Evolutionary conservation across 176 grass and related monocot genomes (phyloP), one percentile per base, ranked within the genome.

Genomic region (Zea luxurians): DNA sequence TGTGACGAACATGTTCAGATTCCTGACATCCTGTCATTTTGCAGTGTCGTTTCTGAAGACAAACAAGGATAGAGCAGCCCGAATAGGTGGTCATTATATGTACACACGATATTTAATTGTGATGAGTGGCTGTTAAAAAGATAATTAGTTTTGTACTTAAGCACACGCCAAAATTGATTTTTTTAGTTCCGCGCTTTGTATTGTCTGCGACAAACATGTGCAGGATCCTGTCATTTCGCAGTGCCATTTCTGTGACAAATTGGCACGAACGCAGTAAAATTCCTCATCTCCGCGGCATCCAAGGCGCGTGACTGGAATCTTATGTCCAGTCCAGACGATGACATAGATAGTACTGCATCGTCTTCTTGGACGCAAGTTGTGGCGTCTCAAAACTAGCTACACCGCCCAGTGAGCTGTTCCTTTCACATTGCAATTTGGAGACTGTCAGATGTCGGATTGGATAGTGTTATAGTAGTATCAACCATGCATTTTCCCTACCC

Each of bases 261-360:
- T 15, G 37, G 1, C 71, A 57, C 2, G 61, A 59, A 48, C 44
- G 42, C 52, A 44, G 20, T 17, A 61, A 8, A 74, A 6, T 83
- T 49, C 3, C 4, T 40, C 38, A 40, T 60, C 27, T 27, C 42
- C 48, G 52, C 65, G 15, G 43, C 52, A 60, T 69, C 81, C 53
- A 74, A 45, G 17, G 48, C 38, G 61, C 47, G 5, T 82, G 70
- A 49, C 59, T 85, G 61, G 60, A 73, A 85, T 85, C 61, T 66
- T 35, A 48, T 79, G 27, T 57, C 10, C 48, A 59, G 11, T 37
- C 65, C 40, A 46, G 60, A 42, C 37, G 11, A 35, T 38, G 13
- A 49, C 44, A 38, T 8, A 49, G 21, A 77, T n/a, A 13, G 16
- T 3, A 13, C 5, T 27, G 37, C 15, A 15, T 63, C 17, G 6